phyloP scores from a whole-genome alignment of 2,329 filamentous ascomycete genomes.

The Zalaria sp. region DNA sequence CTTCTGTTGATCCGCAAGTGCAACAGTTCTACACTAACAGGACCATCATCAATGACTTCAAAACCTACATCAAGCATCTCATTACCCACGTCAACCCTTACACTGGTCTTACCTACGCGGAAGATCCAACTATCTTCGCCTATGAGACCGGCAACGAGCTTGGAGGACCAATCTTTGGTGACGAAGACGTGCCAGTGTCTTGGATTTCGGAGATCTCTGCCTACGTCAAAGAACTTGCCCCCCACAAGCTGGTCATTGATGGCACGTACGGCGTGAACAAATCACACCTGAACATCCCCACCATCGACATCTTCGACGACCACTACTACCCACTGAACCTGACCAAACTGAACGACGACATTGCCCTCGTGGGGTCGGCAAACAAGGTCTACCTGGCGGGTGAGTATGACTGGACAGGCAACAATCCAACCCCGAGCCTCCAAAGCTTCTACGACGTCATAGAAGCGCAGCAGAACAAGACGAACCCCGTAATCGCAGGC shows the following conservation, averaged over 20 bases:
- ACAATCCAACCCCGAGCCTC: slow-evolving; percentile 18
- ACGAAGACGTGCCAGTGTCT: slow-evolving; percentile 27
- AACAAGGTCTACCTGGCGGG: slow-evolving; percentile 31
- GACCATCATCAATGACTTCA: slow-evolving; percentile 29
- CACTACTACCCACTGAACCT: slow-evolving; percentile 33
- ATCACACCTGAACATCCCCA: slow-evolving; percentile 26
- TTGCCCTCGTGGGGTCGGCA: slow-evolving; percentile 21
- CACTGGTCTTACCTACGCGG: slow-evolving; percentile 32
- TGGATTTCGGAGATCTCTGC: slow-evolving; percentile 30
- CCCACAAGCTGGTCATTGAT: slow-evolving; percentile 31
- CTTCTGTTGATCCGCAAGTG: slow-evolving; percentile 23
- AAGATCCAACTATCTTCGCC: slow-evolving; percentile 36
- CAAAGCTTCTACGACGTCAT: slow-evolving; percentile 27
- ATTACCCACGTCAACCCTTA: slow-evolving; percentile 33
- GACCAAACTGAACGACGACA: slow-evolving; percentile 24
- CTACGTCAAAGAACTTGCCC: slow-evolving; percentile 29
- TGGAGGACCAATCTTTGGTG: slow-evolving; percentile 27
- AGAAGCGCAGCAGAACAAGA: slow-evolving; percentile 17
- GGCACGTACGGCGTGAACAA: slow-evolving; percentile 35
- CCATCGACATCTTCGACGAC: slow-evolving; percentile 34
- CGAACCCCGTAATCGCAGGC: slow-evolving; percentile 21
- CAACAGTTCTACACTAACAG: slow-evolving; percentile 34
- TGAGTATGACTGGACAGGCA: slow-evolving; percentile 33
- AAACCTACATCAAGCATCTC: slow-evolving; percentile 30
- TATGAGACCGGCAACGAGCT: slow-evolving; percentile 38